Base-by-base conservation (phyloP, 1,284 basidiomycete species). In the Ustilago tritici region DNA sequence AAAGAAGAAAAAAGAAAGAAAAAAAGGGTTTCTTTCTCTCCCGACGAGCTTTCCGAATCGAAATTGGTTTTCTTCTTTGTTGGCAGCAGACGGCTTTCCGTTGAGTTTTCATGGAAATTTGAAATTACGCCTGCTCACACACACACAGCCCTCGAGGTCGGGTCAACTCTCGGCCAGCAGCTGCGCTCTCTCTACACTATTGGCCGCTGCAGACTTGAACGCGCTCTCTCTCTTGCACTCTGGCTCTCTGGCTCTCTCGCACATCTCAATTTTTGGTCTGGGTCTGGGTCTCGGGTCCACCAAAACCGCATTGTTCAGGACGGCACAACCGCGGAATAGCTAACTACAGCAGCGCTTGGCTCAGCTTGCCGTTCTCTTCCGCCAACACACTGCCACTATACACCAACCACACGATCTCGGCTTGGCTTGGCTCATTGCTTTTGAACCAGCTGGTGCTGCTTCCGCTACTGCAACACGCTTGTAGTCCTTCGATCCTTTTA, bases 351-450 rank as follows among this genome's bases (percentile, higher is more conserved):
- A 40, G 38, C 38, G 31, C 31, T 50, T 32, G 31, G 49, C 49
- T 50, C 49, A 50, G 28, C 49, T 9, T 28, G 9, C 35, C 35
- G 11, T 40, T 8, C 47, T 34, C 40, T 38, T 56, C 15, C 11
- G 34, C 31, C 49, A 65, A 31, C 56, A 57, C 63, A 65, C 56
- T 56, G 63, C 63, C 17, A 28, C 53, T 38, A 56, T 32, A 36
- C 52, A 38, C n/a, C 52, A 54, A 54, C 17, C 34, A 35, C 43
- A 46, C 43, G 49, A 11, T 32, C 28, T 50, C 28, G 14, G 4
- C 14, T 32, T 31, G 49, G 47, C 47, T 10, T 28, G 46, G 46
- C 47, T 50, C 0, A 28, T 50, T 12, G 7, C 47, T 10, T 56
- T 23, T 41, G 36, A 23, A 17, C 12, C 15, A 46, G 28, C 36